Evolutionary conservation across 352 stramenopile species (phyloP), one percentile per base, ranked within the genome.

Genomic region (Pythium rhizo-oryzae): DNA sequence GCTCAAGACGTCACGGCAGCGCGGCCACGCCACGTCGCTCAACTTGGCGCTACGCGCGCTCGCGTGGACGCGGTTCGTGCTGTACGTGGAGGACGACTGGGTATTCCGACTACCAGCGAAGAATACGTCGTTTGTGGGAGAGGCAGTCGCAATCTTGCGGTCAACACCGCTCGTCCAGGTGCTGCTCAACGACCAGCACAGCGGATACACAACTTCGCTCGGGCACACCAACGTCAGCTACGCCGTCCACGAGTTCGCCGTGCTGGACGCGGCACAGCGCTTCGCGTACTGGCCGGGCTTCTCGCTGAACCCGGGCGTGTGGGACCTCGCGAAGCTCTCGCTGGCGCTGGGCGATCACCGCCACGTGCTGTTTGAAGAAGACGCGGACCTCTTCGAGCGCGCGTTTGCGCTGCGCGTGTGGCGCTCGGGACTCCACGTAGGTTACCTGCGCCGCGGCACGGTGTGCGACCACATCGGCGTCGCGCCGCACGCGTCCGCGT

Each of bases 1-100:
- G 18, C 78, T 69, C 39, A 85, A 85, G 60, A 43, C 52, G 8
- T 49, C 57, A 7, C 35, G 62, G 2, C 44, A 78, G 33, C 74
- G 56, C 35, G 83, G 83, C 35, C 83, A 92, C 64, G 79, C 83
- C 7, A 62, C 71, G 18, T 87, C 77, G 24, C 72, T 92, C 59
- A 85, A 89, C 37, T 18, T 82, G 1, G 62, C 78, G 25, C 39
- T 88, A 2, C 23, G 53, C 7, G 21, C 67, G 1, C 70, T 87
- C 12, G 43, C 52, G 19, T 46, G 21, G 28, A 77, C 71, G 13
- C 76, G 70, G 3, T 90, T 80, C 51, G 43, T 92, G 4, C 24
- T 92, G 13, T 92, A 88, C 67, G 19, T 90, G 0, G 81, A 91
- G 65, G 83, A 91, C 74, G 83, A 90, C 68, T 91, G 83, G 83